Evolutionary conservation across 2,329 filamentous ascomycete genomes (phyloP), one percentile per base, ranked within the genome.

Genomic region (Epichloe amarillans): DNA sequence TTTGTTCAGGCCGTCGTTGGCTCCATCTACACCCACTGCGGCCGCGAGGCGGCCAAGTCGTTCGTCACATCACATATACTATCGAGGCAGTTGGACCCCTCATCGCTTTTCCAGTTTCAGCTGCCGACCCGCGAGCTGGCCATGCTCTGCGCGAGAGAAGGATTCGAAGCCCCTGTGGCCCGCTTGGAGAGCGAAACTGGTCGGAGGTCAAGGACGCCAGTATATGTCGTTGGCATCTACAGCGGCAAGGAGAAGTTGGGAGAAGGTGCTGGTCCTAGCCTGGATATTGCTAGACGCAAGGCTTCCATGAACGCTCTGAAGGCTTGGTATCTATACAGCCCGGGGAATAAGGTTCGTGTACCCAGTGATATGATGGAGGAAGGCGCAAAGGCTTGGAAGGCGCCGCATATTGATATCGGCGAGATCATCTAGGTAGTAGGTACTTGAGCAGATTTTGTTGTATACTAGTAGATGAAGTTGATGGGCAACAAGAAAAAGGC

Each of bases 251-350:
- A 98, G 65, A 91, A 93, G 76, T 75, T 98, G 41, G 93, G 91
- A 51, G 91, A 98, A 71, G 93, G 83, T n/a, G 77, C 83, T 19
- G 93, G 86, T 23, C 72, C 84, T 46, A 90, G 79, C 66, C 72
- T 97, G 51, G 76, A 88, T 57, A 79, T 88, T 60, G 91, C 86
- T 35, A 80, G 88, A 56, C 76, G 79, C 56, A 79, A 87, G 65
- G 93, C 93, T 19, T 82, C 87, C 38, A 90, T 94, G 61, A 83
- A 85, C 55, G 83, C 89, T 17, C 74, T 98, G 62, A 95, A 95
- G 75, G 77, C 84, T 5, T 98, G 93, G 93, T 98, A 98, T 68
- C 74, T 98, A 49, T 98, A 98, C 72, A 90, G 83, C 65, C 91
- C 93, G 30, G 73, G 76, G 51, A 70, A 74, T 58, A 70, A 79